Evolutionary conservation across 1,139 yeast genomes (phyloP).

Genomic region (Pichia sp.): DNA sequence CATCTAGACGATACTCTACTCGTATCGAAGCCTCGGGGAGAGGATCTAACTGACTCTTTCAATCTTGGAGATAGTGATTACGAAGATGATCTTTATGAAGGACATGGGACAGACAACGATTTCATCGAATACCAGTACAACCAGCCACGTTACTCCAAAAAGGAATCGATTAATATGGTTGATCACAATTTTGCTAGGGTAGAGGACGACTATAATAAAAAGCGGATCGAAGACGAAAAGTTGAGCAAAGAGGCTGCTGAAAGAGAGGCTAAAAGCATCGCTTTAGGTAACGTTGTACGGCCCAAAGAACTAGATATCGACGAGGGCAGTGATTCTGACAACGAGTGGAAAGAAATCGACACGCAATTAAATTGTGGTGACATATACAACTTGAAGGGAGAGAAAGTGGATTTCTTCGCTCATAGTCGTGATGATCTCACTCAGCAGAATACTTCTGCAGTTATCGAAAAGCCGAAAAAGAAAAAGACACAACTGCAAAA

Average conservation of each 20-base stretch:
- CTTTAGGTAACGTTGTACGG: neutral
- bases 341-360: constrained; percentile 53
- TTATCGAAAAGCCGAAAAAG: constrained; percentile 22
- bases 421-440: constrained; percentile 26
- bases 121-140: constrained; percentile 22
- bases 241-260: neutral
- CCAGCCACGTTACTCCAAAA: constrained; percentile 10
- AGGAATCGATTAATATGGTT: constrained; percentile 18
- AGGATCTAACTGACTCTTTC: constrained; percentile 3
- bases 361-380: constrained; percentile 45
- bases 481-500: constrained; percentile 22
- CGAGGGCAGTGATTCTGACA: constrained; percentile 23
- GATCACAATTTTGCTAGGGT: constrained; percentile 19
- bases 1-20: neutral
- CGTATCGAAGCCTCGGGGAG: neutral
- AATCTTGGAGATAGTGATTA: neutral
- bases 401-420: constrained; percentile 39
- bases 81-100: constrained; percentile 9
- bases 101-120: constrained; percentile 2
- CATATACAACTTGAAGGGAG: constrained; percentile 51
- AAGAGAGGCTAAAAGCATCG: neutral
- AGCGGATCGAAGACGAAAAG: neutral
- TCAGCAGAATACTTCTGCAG: constrained; percentile 5
- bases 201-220: constrained; percentile 3
- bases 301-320: constrained; percentile 17